phyloP scores from a whole-genome alignment of 2,329 filamentous ascomycete genomes.

The Shiraia bambusicola region DNA sequence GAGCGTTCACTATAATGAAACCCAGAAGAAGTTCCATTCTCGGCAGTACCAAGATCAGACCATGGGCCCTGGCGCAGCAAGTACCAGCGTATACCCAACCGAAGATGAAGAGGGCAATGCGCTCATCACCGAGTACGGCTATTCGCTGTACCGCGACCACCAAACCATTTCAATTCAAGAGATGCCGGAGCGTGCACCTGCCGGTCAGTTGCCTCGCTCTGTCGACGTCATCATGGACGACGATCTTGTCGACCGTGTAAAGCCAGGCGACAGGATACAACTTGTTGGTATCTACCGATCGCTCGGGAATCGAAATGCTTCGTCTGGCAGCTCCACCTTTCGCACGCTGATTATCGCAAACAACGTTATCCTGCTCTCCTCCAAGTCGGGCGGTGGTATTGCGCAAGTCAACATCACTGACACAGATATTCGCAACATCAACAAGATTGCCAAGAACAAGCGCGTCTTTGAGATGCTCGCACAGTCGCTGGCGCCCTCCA shows the following conservation, averaged over 20 bases:
- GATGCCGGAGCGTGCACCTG: constrained; percentile 95
- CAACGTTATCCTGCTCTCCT: constrained; percentile 90
- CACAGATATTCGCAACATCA: constrained; percentile 97
- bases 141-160: constrained; percentile 93
- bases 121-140: constrained; percentile 92
- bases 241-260: constrained; percentile 90
- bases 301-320: constrained; percentile 89
- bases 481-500: constrained; percentile 92
- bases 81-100: constrained; percentile 88
- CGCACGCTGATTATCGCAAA: constrained; percentile 93
- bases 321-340: constrained; percentile 88
- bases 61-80: constrained; percentile 86
- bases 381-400: constrained; percentile 92
- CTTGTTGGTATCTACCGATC: constrained; percentile 95
- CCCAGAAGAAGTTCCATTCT: constrained; percentile 80
- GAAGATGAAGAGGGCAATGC: constrained; percentile 93
- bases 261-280: constrained; percentile 94
- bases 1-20: constrained; percentile 95
- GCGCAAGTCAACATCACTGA: constrained; percentile 92
- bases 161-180: constrained; percentile 98
- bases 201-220: constrained; percentile 89
- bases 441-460: constrained; percentile 92
- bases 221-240: constrained; percentile 97
- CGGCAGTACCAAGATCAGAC: constrained; percentile 95
- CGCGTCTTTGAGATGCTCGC: constrained; percentile 91